Base-by-base conservation (phyloP, 768 basidiomycete species). In the Cystobasidium tubakii region DNA sequence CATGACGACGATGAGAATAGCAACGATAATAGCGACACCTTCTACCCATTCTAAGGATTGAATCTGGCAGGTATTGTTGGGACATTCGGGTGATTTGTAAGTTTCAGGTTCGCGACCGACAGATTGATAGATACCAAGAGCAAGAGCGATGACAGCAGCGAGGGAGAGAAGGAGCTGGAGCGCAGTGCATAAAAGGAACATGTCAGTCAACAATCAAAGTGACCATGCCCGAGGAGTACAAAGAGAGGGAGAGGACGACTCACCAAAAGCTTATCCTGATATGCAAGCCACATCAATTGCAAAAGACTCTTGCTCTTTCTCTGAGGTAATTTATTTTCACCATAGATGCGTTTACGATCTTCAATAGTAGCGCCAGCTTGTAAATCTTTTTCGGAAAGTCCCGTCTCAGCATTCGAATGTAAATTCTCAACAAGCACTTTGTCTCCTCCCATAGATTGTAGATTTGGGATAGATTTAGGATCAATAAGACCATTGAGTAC, bases 1-100 rank as follows among this genome's bases (percentile, higher is more conserved):
- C 53, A 92, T 78, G 73, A 83, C 84, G 80, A 86, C 84, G 74
- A 85, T 84, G 62, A 82, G 66, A 75, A 85, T 83, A 33, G 84
- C 85, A 74, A 83, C 79, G 53, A 84, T 81, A 79, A 86, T 85
- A 64, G 84, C 84, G 42, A 80, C 84, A 75, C 84, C 95, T 83
- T 98, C 95, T 0, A 99, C 93, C 95, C 95, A 97, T 78, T 97
- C 93, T 19, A 98, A 91, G 21, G 88, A 87, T 0, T 93, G 88
- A 54, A 75, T 64, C 67, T 75, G 64, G 78, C 78, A 80, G 79
- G 83, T 25, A 78, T 79, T 64, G 73, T 75, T 62, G n/a, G 62
- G 62, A 43, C 60, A 63, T 44, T 54, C 72, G 43, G 72, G 72
- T 23, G 60, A 33, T 31, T 66, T 76, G 77, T 34, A 75, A 57